Base-by-base conservation (phyloP, 768 basidiomycete species). In the Pseudohyphozyma bogoriensis region DNA sequence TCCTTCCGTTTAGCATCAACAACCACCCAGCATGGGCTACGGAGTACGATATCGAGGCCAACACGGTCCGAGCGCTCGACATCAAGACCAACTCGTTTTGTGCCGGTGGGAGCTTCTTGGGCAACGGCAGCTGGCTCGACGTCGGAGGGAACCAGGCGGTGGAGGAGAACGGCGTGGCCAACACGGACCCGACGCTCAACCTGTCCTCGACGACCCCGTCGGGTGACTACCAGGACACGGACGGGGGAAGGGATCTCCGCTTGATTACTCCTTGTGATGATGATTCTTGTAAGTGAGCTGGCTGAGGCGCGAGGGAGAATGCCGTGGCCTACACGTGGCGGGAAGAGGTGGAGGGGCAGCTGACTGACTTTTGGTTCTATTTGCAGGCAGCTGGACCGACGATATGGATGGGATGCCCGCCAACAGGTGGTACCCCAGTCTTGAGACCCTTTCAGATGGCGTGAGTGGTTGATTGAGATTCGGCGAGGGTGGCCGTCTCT, bases 341-440 rank as follows among this genome's bases (percentile, higher is more conserved):
- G n/a, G n/a, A n/a, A n/a, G n/a, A n/a, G n/a, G n/a, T n/a, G n/a
- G 5, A 3, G 22, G 52, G 8, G 52, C 18, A 31, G 31, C 52
- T 53, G 7, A 26, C 20, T 16, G n/a, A n/a, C n/a, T n/a, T n/a
- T n/a, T 37, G 33, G 16, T 13, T 24, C 22, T 24, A 3, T 26
- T 31, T n/a, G 39, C 77, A 76, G 32, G 83, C 71, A 76, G 84
- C 47, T 64, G 63, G 84, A 53, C 70, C 5, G 67, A 82, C 36
- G 64, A 60, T 12, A 42, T 58, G 31, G 37, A 39, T 24, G 63
- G 51, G 1, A 64, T 67, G 44, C 56, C 59, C 31, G 29, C 40
- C 3, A 44, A 52, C 40, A 22, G 89, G 35, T 90, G 89, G 88
- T 90, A 91, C 72, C 87, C 88, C 2, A 82, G 84, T 66, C 72